Conservation (phyloP, 1,284 basidiomycete species). For the Heimioporus punctisporus region DNA sequence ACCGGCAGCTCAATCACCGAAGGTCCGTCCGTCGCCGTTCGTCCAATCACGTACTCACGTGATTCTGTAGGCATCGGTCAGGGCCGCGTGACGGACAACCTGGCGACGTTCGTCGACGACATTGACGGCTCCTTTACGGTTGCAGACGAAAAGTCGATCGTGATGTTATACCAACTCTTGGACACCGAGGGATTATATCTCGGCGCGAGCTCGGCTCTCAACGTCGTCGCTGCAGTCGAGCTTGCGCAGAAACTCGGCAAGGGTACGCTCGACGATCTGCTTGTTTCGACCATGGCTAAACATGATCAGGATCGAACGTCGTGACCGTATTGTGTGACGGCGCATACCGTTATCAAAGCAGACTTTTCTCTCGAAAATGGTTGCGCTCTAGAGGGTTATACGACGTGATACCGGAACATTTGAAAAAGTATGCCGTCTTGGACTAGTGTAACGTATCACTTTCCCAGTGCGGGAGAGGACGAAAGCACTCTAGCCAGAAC, state of each 20-base stretch:
- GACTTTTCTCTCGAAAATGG: conserved; percentile 97
- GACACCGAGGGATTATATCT: conserved; percentile 96
- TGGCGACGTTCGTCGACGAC: conserved; percentile 82
- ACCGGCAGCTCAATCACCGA: conserved; percentile 95
- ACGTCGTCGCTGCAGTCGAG: conserved; percentile 93
- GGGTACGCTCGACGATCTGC: conserved; percentile 45
- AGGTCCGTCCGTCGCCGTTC: conserved; percentile 52
- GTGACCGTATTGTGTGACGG: conserved; percentile 96
- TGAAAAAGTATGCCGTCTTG: conserved; percentile 93
- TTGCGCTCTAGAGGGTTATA: conserved; percentile 83
- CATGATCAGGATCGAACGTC: conserved; percentile 71
- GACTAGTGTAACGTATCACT: conserved; percentile 42
- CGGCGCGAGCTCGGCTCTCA: conserved; percentile 95
- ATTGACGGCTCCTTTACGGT: conserved; percentile 87
- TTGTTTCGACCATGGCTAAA: not conserved
- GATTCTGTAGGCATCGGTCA: conserved; percentile 85
- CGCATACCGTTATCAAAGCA: conserved; percentile 95
- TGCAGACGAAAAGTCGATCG: conserved; percentile 89
- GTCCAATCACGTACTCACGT: conserved; percentile 6
- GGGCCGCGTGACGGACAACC: conserved; percentile 95
- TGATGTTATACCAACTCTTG: conserved; percentile 93
- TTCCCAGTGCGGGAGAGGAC: no score
- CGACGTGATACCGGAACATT: conserved; percentile 79
- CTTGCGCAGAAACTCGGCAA: conserved; percentile 86
- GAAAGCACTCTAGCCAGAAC: not conserved